Base-by-base conservation (phyloP, 1,284 basidiomycete species). In the Ceratobasidium sp. region DNA sequence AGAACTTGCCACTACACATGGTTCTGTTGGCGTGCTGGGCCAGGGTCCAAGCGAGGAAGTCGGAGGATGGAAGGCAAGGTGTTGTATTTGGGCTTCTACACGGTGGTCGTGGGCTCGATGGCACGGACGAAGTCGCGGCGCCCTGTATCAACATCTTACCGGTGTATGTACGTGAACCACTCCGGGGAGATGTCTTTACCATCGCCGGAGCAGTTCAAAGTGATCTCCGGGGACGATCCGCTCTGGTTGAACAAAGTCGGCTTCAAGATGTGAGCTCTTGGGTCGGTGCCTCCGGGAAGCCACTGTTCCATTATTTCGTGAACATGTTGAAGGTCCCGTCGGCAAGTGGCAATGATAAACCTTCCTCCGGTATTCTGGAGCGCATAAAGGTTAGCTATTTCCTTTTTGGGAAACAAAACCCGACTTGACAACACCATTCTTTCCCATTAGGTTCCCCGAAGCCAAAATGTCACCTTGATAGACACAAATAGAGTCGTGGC, bases 81-180 rank as follows among this genome's bases (percentile, higher is more conserved):
- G 77, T 79, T 2, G 81, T 78, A 2, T 82, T 85, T 67, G 82
- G 82, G 1, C 76, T 85, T 20, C 83, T 83, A 80, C 82, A 84
- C 68, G 79, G 79, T 17, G 81, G 83, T 32, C 76, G 83, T 15
- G 70, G 78, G 6, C 53, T 77, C 34, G 69, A 75, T 31, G 77
- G 79, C 25, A 73, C 82, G 32, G 80, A 80, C 32, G 77, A 75
- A 34, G 71, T 84, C n/a, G 80, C 81, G 2, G 73, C 79, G 10
- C 83, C 83, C 27, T 83, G 82, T 72, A 78, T 82, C 75, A 84
- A 85, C 70, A 78, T 82, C n/a, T 71, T 84, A 22, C 83, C 83
- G 15, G 74, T 84, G 43, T 75, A 77, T 68, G 76, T 83, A 12
- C 55, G 72, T 5, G 74, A 71, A 34, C 70, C 74, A 17, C 50